Conservation (phyloP, 2,329 filamentous ascomycete species). For the Fusarium torulosum region DNA sequence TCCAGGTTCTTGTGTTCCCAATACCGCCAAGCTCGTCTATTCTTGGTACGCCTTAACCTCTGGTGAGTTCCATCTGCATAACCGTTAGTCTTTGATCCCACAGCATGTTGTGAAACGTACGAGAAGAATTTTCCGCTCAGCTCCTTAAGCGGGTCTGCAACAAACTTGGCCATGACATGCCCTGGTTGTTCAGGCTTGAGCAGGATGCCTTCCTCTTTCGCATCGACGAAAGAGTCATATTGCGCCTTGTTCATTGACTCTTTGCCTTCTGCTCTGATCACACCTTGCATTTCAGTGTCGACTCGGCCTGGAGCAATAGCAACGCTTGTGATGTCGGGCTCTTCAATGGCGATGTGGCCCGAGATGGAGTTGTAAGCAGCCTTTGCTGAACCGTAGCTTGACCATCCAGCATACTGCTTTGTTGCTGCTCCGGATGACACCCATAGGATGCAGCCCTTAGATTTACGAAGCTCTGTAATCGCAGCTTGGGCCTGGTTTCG, state of each 20-base stretch:
- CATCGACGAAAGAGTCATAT: constrained; percentile 75
- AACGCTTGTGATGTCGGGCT: constrained; percentile 79
- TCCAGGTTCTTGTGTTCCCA: constrained; percentile 20
- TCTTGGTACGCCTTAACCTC: constrained; percentile 68
- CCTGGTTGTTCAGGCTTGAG: constrained; percentile 88
- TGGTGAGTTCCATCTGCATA: constrained; percentile 54
- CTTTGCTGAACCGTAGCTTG: constrained; percentile 84
- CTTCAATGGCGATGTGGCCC: constrained; percentile 79
- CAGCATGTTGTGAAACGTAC: constrained; percentile 58
- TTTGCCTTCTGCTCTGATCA: constrained; percentile 74
- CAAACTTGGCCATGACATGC: constrained; percentile 84
- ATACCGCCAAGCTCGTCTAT: constrained; percentile 16
- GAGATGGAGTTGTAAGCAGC: constrained; percentile 86
- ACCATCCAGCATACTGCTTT: constrained; percentile 78
- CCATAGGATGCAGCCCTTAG: constrained; percentile 79
- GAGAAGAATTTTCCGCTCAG: constrained; percentile 82
- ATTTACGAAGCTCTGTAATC: constrained; percentile 75
- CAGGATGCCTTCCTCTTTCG: constrained; percentile 78
- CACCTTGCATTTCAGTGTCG: constrained; percentile 91
- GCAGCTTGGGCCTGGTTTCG: constrained; percentile 74
- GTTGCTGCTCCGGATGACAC: constrained; percentile 83
- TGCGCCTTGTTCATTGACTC: constrained; percentile 65
- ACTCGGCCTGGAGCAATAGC: constrained; percentile 83
- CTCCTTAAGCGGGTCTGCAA: constrained; percentile 71
- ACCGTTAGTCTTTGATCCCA: constrained; percentile 32